These are phyloP conservation scores for Fusarium ambrosium DNA, from an alignment of 2,329 filamentous ascomycete genomes.

Conservation along the genomic window DNA sequence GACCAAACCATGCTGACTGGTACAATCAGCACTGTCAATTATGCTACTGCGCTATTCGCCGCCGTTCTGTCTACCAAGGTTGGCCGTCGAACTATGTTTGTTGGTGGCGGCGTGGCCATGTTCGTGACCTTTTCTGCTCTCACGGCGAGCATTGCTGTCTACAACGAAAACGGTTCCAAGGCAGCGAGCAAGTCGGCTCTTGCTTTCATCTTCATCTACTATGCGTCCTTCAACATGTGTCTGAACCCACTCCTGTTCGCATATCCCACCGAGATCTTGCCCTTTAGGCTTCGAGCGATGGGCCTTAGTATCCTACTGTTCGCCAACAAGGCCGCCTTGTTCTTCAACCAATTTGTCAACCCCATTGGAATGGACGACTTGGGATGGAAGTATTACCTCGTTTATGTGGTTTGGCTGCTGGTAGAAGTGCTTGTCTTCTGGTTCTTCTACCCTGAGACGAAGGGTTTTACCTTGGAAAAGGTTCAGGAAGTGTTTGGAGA, in stretches of 20 bases:
- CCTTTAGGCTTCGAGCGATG: conserved; percentile 30
- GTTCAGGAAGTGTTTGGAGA: conserved; percentile 33
- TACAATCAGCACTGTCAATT: conserved; percentile 30
- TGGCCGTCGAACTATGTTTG: conserved; percentile 26
- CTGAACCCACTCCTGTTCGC: conserved; percentile 27
- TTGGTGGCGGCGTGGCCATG: conserved; percentile 31
- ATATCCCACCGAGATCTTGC: conserved; percentile 31
- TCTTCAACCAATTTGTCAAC: conserved; percentile 38
- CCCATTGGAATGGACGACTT: conserved; percentile 45
- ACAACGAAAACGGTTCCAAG: conserved; percentile 25
- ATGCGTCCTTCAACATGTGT: conserved; percentile 28
- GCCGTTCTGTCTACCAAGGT: conserved; percentile 24
- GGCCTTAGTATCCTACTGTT: conserved; percentile 29
- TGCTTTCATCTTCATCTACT: conserved; percentile 37
- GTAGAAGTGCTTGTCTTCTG: conserved; percentile 48
- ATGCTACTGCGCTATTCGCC: conserved; percentile 18
- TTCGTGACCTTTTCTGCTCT: conserved; percentile 27
- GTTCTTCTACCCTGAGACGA: conserved; percentile 60
- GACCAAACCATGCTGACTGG: conserved; percentile 29
- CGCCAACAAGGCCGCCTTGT: conserved; percentile 27
- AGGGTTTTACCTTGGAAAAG: conserved; percentile 53
- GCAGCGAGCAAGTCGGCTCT: conserved; percentile 30
- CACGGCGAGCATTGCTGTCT: conserved; percentile 27
- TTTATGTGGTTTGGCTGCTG: conserved; percentile 42
- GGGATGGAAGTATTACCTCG: conserved; percentile 40